Conservation (phyloP, 257 asterid genomes). For the Salvia rosmarinus region DNA sequence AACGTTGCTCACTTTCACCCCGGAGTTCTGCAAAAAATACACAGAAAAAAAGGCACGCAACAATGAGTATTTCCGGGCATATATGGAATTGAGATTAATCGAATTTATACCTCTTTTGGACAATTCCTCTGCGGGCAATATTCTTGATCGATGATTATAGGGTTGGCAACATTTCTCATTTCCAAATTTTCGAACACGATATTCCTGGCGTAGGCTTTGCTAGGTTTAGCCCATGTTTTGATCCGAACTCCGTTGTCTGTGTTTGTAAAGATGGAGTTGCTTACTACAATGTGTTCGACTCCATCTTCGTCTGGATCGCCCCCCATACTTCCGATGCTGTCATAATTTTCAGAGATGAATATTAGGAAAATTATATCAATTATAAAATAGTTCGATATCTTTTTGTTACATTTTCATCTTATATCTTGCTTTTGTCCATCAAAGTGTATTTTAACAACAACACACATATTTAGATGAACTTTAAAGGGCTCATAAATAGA, state of each 20-base stretch:
- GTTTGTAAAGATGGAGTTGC: not conserved
- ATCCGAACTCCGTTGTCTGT: constrained; percentile 4
- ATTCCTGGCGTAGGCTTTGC: not conserved
- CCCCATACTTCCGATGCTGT: constrained; percentile 10
- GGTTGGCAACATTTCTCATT: not conserved
- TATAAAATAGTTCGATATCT: too few relatives aligned
- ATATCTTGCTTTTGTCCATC: too few relatives aligned
- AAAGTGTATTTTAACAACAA: too few relatives aligned
- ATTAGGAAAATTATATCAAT: too few relatives aligned
- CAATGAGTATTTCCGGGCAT: too few relatives aligned
- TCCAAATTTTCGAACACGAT: not conserved
- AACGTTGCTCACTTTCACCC: constrained; percentile 1
- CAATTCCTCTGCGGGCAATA: not conserved
- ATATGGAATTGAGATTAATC: too few relatives aligned
- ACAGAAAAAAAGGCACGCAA: not conserved
- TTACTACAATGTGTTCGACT: not conserved
- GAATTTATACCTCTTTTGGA: not conserved
- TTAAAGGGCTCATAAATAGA: too few relatives aligned
- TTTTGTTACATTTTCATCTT: too few relatives aligned
- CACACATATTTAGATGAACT: too few relatives aligned
- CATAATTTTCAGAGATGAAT: not conserved
- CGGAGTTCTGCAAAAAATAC: not conserved
- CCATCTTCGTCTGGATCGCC: not conserved
- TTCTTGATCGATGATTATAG: not conserved
- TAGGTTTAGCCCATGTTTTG: not conserved